A percentile compares a stretch with the other conserved stretches of the same genome.
Conservation (phyloP, 23 red algal genomes). For the Gracilaria caudata region DNA sequence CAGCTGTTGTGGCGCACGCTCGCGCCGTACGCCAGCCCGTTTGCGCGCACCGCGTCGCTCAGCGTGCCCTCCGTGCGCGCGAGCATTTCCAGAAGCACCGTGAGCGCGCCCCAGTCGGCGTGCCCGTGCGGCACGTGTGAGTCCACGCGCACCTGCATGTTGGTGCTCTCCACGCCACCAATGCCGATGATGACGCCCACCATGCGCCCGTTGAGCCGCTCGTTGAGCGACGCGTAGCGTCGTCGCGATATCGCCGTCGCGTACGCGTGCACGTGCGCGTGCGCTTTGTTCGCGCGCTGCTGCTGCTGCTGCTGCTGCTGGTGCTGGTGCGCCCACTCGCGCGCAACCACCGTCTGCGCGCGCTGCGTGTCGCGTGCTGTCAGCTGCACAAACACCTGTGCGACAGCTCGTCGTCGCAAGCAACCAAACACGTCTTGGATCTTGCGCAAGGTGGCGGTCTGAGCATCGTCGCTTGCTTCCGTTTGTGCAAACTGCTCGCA, state of each 20-base stretch:
- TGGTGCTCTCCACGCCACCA: slow-evolving; percentile 47
- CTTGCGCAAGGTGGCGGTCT: background rate
- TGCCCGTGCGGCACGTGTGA: slow-evolving; percentile 14
- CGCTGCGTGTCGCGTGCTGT: slow-evolving; percentile 22
- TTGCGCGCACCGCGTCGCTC: slow-evolving; percentile 54
- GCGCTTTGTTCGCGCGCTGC: background rate
- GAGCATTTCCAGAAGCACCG: slow-evolving; percentile 61
- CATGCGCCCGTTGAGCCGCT: background rate
- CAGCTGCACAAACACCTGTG: slow-evolving; percentile 43
- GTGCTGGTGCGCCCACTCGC: slow-evolving; percentile 9
- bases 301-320: background rate
- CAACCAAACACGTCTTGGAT: background rate
- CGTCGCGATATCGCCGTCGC: background rate
- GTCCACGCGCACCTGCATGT: slow-evolving; percentile 30
- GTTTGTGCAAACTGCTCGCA: slow-evolving; percentile 23
- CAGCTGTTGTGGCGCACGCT: background rate
- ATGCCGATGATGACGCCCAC: slow-evolving; percentile 33
- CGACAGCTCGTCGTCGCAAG: slow-evolving; percentile 4
- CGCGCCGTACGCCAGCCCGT: slow-evolving; percentile 71
- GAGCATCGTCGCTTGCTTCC: slow-evolving; percentile 5
- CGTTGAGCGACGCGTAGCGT: background rate
- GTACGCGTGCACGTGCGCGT: background rate
- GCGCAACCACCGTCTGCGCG: background rate
- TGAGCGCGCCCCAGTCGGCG: slow-evolving; percentile 36
- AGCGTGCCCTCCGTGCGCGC: slow-evolving; percentile 60